Evolutionary conservation across 495 filamentous ascomycete genomes (phyloP).

Genomic region (Corynascus novoguineensis): DNA sequence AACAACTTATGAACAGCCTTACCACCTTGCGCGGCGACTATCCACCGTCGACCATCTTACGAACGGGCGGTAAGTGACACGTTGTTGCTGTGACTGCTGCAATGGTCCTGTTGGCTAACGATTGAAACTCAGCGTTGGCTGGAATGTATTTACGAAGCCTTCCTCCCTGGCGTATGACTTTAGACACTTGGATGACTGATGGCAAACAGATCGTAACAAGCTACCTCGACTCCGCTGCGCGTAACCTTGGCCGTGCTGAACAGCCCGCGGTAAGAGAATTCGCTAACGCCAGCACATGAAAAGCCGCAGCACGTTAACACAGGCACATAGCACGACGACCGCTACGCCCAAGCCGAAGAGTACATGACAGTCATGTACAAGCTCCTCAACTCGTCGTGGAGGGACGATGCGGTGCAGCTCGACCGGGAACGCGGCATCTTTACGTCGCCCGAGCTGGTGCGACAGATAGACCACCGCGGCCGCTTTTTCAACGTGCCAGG

Average conservation of each 20-base stretch:
- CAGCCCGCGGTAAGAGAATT: too few species aligned
- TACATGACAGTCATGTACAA: conserved; percentile 67
- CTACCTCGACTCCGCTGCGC: conserved; percentile 61
- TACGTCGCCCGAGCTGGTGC: conserved; percentile 53
- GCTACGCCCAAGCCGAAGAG: conserved; percentile 62
- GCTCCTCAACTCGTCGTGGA: conserved; percentile 64
- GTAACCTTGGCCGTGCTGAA: conserved; percentile 52
- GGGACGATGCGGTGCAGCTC: conserved; percentile 57
- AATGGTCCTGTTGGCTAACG: too few species aligned
- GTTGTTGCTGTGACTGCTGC: too few species aligned
- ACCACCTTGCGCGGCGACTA: conserved; percentile 59
- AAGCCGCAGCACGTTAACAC: too few species aligned
- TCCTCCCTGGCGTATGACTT: too few species aligned
- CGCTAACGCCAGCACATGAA: too few species aligned
- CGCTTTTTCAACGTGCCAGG: conserved; percentile 62
- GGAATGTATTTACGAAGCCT: too few species aligned
- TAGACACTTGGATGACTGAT: too few species aligned
- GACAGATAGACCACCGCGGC: conserved; percentile 61
- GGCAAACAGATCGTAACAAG: conserved; percentile 52
- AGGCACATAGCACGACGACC: conserved; percentile 61
- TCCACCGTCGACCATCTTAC: conserved; percentile 64
- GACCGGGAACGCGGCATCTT: conserved; percentile 53
- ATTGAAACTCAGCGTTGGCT: too few species aligned
- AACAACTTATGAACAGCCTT: conserved; percentile 68
- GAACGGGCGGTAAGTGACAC: too few species aligned